Percentiles rank a stretch among this genome's conserved stretches.
These are phyloP conservation scores for Rhodotorula diobovata DNA, from an alignment of 768 basidiomycete genomes.

Conservation along the genomic window DNA sequence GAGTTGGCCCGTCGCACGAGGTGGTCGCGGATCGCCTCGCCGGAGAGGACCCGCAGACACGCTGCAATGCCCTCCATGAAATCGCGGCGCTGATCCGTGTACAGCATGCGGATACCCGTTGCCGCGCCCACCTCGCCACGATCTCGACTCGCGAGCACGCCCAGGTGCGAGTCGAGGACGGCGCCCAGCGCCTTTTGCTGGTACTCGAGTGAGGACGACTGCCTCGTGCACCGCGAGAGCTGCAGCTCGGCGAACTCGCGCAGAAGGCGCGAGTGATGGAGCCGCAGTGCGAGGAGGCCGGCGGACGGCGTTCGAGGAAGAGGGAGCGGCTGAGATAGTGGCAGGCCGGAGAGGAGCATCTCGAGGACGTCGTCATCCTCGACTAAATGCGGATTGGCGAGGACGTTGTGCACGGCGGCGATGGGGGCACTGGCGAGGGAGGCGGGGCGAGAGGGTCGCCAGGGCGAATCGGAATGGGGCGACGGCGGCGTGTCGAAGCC, in stretches of 20 bases:
- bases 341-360: slow-evolving; percentile 18
- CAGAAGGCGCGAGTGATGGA: slow-evolving; percentile 53
- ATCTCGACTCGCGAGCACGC: slow-evolving; percentile 53
- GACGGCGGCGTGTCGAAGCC: slow-evolving; percentile 44
- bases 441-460: slow-evolving; percentile 49
- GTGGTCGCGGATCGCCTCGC: slow-evolving; percentile 23
- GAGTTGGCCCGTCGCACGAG: slow-evolving; percentile 3
- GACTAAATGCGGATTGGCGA: slow-evolving; percentile 61
- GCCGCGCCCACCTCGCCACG: slow-evolving; percentile 14
- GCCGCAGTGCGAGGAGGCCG: slow-evolving; percentile 59
- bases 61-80: slow-evolving; percentile 33
- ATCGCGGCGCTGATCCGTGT: slow-evolving; percentile 6
- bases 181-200: slow-evolving; percentile 53
- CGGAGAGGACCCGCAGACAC: slow-evolving; percentile 14
- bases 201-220: slow-evolving; percentile 53
- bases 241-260: slow-evolving; percentile 55
- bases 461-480: slow-evolving; percentile 23
- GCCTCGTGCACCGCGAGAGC: slow-evolving; percentile 60
- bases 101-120: slow-evolving; percentile 20
- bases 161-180: slow-evolving; percentile 49
- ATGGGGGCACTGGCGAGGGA: slow-evolving; percentile 47
- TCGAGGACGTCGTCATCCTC: slow-evolving; percentile 54
- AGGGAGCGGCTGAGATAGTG: slow-evolving; percentile 48
- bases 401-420: slow-evolving; percentile 58
- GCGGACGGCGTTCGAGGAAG: slow-evolving; percentile 49